A percentile compares a stretch with the other conserved stretches of the same genome.
These are phyloP conservation scores for Theobroma grandiflorum DNA, from an alignment of 441 rosid species.

Conservation along the genomic window DNA sequence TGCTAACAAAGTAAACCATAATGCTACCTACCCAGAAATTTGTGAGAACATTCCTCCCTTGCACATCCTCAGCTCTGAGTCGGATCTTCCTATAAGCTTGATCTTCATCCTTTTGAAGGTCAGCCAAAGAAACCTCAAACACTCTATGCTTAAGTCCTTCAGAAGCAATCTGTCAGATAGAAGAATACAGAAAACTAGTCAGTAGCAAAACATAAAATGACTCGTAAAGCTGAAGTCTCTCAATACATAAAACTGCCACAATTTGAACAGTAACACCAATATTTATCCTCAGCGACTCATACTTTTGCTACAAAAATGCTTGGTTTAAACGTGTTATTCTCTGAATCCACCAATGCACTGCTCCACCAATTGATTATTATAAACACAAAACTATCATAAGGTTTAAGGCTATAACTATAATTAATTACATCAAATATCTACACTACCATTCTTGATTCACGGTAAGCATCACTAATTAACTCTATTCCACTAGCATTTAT, in stretches of 20 bases:
- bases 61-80: constrained; percentile 73
- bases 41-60: constrained; percentile 67
- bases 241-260: not conserved
- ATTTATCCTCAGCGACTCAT: not conserved
- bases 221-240: not conserved
- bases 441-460: not conserved
- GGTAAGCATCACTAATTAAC: not conserved
- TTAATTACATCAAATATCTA: not conserved
- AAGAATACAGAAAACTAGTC: not conserved
- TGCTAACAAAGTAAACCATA: not conserved
- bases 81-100: constrained; percentile 69
- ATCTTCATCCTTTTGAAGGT: constrained; percentile 71
- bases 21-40: constrained; percentile 65
- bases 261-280: not conserved
- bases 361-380: not conserved
- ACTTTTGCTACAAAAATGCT: not conserved
- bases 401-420: not conserved
- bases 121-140: constrained; percentile 66
- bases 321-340: not conserved
- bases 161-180: constrained; percentile 60
- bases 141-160: constrained; percentile 73
- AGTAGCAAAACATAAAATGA: not conserved
- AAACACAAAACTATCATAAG: not conserved
- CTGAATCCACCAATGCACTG: not conserved
- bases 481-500: not conserved